These are phyloP conservation scores for Niveomyces coronatus DNA, from an alignment of 2,329 filamentous ascomycete species.

Conservation along the genomic window DNA sequence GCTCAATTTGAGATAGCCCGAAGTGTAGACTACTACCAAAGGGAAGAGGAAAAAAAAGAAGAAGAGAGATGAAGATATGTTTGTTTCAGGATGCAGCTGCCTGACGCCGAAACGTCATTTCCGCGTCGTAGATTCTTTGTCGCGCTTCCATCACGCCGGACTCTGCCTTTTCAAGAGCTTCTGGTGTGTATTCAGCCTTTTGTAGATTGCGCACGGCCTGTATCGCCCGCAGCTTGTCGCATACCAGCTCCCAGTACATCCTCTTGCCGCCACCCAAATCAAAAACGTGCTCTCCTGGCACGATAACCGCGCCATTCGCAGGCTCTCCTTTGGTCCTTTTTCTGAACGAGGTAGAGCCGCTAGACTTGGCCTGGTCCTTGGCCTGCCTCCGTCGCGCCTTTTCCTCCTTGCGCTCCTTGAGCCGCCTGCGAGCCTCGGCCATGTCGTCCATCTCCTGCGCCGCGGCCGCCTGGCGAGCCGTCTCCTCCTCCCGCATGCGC, in stretches of 20 bases:
- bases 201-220: constrained; percentile 25
- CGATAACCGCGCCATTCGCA: constrained; percentile 23
- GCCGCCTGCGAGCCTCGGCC: constrained; percentile 24
- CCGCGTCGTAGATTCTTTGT: constrained; percentile 26
- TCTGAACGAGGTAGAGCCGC: constrained; percentile 12
- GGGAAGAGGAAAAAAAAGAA: no score
- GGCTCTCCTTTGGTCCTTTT: constrained; percentile 17
- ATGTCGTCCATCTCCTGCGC: constrained; percentile 29
- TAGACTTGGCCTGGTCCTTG: constrained; percentile 23
- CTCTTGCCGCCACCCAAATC: constrained; percentile 21
- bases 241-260: constrained; percentile 30
- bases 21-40: no score
- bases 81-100: constrained; percentile 11
- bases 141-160: constrained; percentile 21
- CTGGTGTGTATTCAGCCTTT: constrained; percentile 16
- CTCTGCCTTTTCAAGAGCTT: constrained; percentile 18
- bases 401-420: constrained; percentile 32
- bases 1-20: constrained; percentile 23
- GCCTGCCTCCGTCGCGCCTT: constrained; percentile 27
- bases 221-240: constrained; percentile 30
- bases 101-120: constrained; percentile 25
- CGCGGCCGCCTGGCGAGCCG: constrained; percentile 23
- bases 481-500: constrained; percentile 28
- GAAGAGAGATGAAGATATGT: no score
- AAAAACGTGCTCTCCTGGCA: constrained; percentile 26